Base-by-base conservation (phyloP, 1,284 basidiomycete species). In the Fomitopsis schrenkii region DNA sequence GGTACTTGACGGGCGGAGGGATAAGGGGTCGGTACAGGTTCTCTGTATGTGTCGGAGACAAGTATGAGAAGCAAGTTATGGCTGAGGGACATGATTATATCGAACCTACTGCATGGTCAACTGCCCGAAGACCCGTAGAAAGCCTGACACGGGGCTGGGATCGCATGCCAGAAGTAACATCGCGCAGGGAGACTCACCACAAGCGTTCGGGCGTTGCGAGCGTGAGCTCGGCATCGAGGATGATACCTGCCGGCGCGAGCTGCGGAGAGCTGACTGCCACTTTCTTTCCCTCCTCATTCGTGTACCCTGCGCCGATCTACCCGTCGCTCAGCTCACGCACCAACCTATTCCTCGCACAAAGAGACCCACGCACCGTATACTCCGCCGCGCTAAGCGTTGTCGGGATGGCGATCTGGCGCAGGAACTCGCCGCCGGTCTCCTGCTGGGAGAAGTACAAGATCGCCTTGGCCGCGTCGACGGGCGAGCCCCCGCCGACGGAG, bases 331-430 rank as follows among this genome's bases (percentile, higher is more conserved):
- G 30, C 28, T 38, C 35, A 12, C 30, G 50, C 14, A 12, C 28
- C 26, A 15, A 10, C 33, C 30, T 3, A 3, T 1, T 17, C 2
- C 36, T 30, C 2, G 6, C 22, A 54, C 10, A 33, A 33, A 22
- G 8, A 7, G 45, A 7, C 6, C 5, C 10, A 70, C 80, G 62
- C 64, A 87, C 88, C 54, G 81, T 80, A 68, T 89, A 90, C 69
- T 94, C 91, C 0, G 92, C 93, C 1, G 91, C 91, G 64, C 88
- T 91, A 36, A 94, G 75, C 6, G 92, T 93, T 2, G 92, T 94
- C 0, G 92, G 92, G 57, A 94, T 85, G 5, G 91, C 88, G 60
- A 94, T 86, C 66, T 88, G 83, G 38, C 63, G 67, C 68, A 79
- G 59, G 75, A 77, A 68, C 67, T 78, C 60, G 2, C 80, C 82